A percentile compares a stretch with the other conserved stretches of the same genome.
phyloP scores from a whole-genome alignment of 495 filamentous ascomycete species.

The Cladorrhinum samala region DNA sequence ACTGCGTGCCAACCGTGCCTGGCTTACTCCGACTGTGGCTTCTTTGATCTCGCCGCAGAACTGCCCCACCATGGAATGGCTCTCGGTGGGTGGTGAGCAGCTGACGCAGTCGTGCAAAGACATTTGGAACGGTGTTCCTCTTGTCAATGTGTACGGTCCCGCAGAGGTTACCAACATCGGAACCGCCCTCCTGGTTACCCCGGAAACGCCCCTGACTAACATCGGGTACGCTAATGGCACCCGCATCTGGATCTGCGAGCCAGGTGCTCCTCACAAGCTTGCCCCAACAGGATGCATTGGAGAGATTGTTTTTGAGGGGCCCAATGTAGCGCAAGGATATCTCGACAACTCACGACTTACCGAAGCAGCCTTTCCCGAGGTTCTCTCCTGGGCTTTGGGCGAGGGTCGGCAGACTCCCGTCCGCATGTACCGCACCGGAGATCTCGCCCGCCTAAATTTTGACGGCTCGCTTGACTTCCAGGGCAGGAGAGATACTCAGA shows the following conservation, averaged over 20 bases:
- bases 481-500: slow-evolving; percentile 16
- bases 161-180: slow-evolving; percentile 35
- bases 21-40: slow-evolving; percentile 3
- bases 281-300: slow-evolving; percentile 2
- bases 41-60: slow-evolving; percentile 1
- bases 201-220: background rate
- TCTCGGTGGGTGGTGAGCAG: slow-evolving; percentile 7
- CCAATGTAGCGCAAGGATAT: background rate
- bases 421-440: slow-evolving; percentile 52
- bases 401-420: background rate
- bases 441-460: slow-evolving; percentile 47
- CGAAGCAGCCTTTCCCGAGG: background rate
- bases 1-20: slow-evolving; percentile 1
- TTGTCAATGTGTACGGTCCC: slow-evolving; percentile 50
- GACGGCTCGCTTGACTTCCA: slow-evolving; percentile 47
- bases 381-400: background rate
- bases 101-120: slow-evolving; percentile 6
- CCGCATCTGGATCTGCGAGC: slow-evolving; percentile 6
- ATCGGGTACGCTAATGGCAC: slow-evolving; percentile 3
- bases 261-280: slow-evolving; percentile 1
- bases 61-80: slow-evolving; percentile 6
- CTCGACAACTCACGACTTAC: slow-evolving; percentile 2
- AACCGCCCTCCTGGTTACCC: background rate
- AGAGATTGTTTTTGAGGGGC: slow-evolving; percentile 6
- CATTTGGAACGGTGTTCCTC: slow-evolving; percentile 6